Base-by-base conservation (phyloP, 1,284 basidiomycete genomes). In the Pyrrhoderma noxium region DNA sequence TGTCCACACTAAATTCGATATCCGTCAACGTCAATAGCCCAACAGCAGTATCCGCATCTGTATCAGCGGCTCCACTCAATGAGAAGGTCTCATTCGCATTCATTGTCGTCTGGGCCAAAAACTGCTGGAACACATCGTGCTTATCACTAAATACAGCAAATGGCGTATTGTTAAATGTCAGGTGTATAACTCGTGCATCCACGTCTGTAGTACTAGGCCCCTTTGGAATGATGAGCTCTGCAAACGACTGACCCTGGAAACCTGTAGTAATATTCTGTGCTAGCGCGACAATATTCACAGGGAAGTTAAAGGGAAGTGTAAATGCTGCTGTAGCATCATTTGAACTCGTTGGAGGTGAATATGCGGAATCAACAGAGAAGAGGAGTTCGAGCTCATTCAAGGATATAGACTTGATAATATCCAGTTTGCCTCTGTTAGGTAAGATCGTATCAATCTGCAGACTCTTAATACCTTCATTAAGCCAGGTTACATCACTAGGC, bases 381-480 rank as follows among this genome's bases (percentile, higher is more conserved):
- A 77, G 61, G 42, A 89, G 67, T 41, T 77, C 69, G 56, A 89
- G 67, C 62, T 86, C 70, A 58, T 85, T 79, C 50, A 90, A 69
- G 47, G 62, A 63, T 53, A 89, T 82, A 7, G 77, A 75, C 57
- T 80, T 76, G 65, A 89, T 89, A 61, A 89, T 71, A 37, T 77
- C 65, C 56, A 84, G 73, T 21, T 69, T 65, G 25, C 84, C 80
- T 54, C 71, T 75, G 57, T 86, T 83, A 0, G 86, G 88, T 37
- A 90, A 70, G 16, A 75, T 67, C 0, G 86, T 79, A 2, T 68
- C 65, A 2, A 89, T 71, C 47, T 71, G 64, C n/a, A 90, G 76
- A 36, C 71, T 67, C 66, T 81, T 79, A 63, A 90, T 87, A 25
- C 79, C 87, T 44, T 84, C 76, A 62, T 88, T 87, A 22, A 90